A percentile compares a stretch with the other conserved stretches of the same genome.
These are phyloP conservation scores for Daldinia childiae DNA, from an alignment of 495 filamentous ascomycete species.

Conservation along the genomic window DNA sequence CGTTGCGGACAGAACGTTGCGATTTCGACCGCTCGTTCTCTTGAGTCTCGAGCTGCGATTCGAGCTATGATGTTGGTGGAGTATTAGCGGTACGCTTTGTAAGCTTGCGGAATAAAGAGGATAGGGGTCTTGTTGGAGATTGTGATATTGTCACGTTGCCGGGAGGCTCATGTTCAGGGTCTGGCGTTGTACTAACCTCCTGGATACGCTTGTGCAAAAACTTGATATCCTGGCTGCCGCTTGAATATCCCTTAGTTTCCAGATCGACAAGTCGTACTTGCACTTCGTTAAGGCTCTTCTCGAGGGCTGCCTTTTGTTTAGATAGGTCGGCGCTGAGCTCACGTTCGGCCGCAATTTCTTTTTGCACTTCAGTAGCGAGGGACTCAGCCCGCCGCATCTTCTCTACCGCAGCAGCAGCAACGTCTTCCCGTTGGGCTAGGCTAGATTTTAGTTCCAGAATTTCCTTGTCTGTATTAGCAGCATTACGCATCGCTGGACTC, in stretches of 20 bases:
- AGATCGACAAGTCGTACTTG: constrained; percentile 91
- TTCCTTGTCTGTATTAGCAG: constrained; percentile 88
- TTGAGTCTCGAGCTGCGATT: constrained; percentile 87
- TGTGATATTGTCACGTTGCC: not conserved
- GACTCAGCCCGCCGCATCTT: constrained; percentile 99
- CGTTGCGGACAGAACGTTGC: constrained; percentile 86
- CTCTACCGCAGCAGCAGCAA: constrained; percentile 89
- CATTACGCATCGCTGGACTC: constrained; percentile 89
- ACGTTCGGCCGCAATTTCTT: constrained; percentile 90
- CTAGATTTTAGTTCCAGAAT: constrained; percentile 89
- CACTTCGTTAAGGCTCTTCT: constrained; percentile 90
- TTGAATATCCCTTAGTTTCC: constrained; percentile 96
- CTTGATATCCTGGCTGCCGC: constrained; percentile 90
- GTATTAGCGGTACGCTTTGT: constrained; percentile 41
- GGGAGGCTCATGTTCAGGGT: constrained; percentile 20
- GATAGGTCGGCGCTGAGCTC: constrained; percentile 84
- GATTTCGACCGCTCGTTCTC: constrained; percentile 79
- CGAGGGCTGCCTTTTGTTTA: constrained; percentile 90
- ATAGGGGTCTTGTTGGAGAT: constrained; percentile 22
- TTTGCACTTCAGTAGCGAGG: constrained; percentile 86
- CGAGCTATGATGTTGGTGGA: constrained; percentile 68
- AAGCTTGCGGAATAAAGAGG: constrained; percentile 38
- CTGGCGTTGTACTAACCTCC: constrained; percentile 71
- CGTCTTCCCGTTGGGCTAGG: constrained; percentile 92
- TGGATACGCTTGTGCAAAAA: constrained; percentile 95